These are phyloP conservation scores for Kingdonia uniflora DNA, from an alignment of 164 flowering plant species.

Conservation along the genomic window DNA sequence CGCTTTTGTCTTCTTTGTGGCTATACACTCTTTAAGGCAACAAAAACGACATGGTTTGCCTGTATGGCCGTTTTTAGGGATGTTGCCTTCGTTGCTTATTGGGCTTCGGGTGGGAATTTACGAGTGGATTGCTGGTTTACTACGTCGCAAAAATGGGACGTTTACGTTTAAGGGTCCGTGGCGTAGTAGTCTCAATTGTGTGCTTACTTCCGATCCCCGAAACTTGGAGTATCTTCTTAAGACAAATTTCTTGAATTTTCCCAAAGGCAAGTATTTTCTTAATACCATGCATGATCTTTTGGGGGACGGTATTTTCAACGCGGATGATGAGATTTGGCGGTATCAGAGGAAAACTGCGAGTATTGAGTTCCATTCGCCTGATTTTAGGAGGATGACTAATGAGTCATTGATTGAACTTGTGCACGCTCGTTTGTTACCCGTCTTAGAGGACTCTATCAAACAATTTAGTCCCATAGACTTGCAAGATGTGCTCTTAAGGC, in stretches of 20 bases:
- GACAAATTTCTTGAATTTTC: constrained; percentile 64
- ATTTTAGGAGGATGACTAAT: constrained; percentile 49
- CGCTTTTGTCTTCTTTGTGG: constrained; percentile 20
- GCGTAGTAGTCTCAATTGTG: constrained; percentile 28
- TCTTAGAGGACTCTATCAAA: constrained; percentile 32
- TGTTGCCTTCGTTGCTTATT: neutral
- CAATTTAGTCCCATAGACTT: constrained; percentile 33
- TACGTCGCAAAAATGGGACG: neutral
- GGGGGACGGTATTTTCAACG: constrained; percentile 72
- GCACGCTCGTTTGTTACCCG: constrained; percentile 55
- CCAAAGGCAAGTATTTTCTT: constrained; percentile 54
- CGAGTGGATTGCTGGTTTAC: neutral
- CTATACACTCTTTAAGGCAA: constrained; percentile 1
- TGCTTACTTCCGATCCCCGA: constrained; percentile 44
- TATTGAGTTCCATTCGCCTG: constrained; percentile 68
- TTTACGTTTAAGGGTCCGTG: constrained; percentile 2
- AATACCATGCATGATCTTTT: constrained; percentile 57
- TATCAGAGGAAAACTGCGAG: constrained; percentile 42
- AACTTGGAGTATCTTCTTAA: constrained; percentile 68
- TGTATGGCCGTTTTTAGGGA: neutral
- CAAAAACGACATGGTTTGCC: neutral
- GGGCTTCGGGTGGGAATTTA: neutral
- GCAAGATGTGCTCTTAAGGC: constrained; percentile 63
- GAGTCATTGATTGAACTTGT: constrained; percentile 62
- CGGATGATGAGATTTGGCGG: constrained; percentile 57